These are phyloP conservation scores for Amanita thiersii DNA, from an alignment of 768 basidiomycete species.

Conservation along the genomic window DNA sequence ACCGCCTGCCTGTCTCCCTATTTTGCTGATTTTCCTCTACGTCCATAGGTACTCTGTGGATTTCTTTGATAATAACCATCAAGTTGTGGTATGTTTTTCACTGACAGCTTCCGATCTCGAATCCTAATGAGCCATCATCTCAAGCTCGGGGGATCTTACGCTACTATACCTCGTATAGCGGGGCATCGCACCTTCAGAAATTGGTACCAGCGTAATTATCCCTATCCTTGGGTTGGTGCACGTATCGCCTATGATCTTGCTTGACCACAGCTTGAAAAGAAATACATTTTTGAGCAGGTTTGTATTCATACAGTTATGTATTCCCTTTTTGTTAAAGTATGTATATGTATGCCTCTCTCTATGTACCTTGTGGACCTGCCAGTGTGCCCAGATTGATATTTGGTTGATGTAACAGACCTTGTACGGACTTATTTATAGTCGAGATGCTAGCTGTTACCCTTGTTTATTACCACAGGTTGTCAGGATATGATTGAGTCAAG, in stretches of 20 bases:
- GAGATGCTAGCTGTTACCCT: too few species aligned
- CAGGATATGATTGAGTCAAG: too few species aligned
- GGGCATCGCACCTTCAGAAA: conserved; percentile 75
- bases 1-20: not conserved
- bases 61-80: conserved; percentile 86
- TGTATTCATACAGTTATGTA: too few species aligned
- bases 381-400: too few species aligned
- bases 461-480: too few species aligned
- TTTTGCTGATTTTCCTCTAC: conserved; percentile 4
- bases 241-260: conserved; percentile 43
- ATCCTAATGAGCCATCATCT: conserved; percentile 9
- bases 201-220: conserved; percentile 89
- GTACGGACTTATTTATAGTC: too few species aligned
- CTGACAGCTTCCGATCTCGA: conserved; percentile 1
- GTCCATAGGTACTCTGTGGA: conserved; percentile 64
- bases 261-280: too few species aligned
- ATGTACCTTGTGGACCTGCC: too few species aligned
- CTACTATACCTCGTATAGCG: conserved; percentile 75
- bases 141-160: conserved; percentile 87
- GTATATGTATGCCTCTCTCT: too few species aligned
- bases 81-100: conserved; percentile 65
- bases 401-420: too few species aligned
- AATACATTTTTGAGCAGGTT: too few species aligned
- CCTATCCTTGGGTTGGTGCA: conserved; percentile 82
- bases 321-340: too few species aligned